Evolutionary conservation across 305 asterid species (phyloP).

Genomic region (Plantago coronopus): DNA sequence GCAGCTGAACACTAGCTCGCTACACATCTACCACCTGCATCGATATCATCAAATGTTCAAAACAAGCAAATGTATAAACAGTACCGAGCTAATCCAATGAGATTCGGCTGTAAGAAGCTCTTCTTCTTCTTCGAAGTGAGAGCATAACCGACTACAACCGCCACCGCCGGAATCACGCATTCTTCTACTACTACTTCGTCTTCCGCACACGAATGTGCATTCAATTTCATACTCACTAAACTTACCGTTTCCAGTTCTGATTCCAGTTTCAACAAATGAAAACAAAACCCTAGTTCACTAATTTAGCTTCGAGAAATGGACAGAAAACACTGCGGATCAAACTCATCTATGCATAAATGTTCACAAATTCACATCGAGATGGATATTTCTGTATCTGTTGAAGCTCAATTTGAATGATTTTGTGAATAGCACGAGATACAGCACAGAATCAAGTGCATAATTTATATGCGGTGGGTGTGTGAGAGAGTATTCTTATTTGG

Average conservation of each 20-base stretch:
- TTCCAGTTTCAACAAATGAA: neutral
- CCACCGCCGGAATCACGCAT: slow-evolving; percentile 26
- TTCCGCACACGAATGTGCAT: slow-evolving; percentile 26
- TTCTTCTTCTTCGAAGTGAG: slow-evolving; percentile 57
- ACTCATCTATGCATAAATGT: neutral
- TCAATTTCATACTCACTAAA: slow-evolving; percentile 30
- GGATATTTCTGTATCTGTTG: no score
- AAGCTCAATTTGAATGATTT: neutral
- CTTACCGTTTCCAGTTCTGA: no score
- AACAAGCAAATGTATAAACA: slow-evolving; percentile 3
- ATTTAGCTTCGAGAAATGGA: neutral
- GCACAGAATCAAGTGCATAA: slow-evolving; percentile 21
- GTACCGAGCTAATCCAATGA: slow-evolving; percentile 52
- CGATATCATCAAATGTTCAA: no score
- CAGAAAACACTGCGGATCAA: slow-evolving; percentile 11
- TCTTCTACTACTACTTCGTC: slow-evolving; percentile 28
- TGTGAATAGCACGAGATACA: neutral
- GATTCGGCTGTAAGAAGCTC: slow-evolving; percentile 57
- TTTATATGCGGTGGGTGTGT: slow-evolving; percentile 15
- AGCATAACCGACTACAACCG: slow-evolving; percentile 54
- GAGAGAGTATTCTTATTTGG: neutral
- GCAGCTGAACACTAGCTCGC: slow-evolving; percentile 11
- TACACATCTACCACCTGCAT: neutral
- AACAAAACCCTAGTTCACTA: slow-evolving; percentile 15
- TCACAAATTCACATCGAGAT: neutral